Conservation (phyloP, 2,329 filamentous ascomycete genomes). For the Arthrobotrys pseudoclavata region DNA sequence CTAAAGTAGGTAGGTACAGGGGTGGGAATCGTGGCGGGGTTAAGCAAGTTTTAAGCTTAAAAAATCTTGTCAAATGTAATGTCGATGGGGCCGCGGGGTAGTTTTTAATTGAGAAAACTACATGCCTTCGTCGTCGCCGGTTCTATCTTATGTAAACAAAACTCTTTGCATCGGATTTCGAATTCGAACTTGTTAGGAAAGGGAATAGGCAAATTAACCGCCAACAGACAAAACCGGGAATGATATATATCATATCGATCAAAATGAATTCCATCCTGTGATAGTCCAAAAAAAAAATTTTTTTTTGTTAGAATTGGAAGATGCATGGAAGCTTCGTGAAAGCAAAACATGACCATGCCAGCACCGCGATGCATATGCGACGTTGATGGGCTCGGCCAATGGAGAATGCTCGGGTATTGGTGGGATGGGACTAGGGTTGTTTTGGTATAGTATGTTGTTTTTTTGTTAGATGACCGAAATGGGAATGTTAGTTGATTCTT, state of each 20-base stretch:
- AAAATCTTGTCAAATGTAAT: no score
- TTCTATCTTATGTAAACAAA: no score
- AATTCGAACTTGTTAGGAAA: no score
- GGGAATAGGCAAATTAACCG: no score
- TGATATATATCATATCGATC: not conserved
- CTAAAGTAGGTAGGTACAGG: no score
- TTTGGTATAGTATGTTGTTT: not conserved
- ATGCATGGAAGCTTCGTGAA: slow-evolving; percentile 60
- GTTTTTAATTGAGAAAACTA: not conserved
- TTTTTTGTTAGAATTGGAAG: no score
- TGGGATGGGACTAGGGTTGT: not conserved
- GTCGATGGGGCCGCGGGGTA: not conserved
- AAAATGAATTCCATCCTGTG: no score
- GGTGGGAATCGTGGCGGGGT: slow-evolving; percentile 10
- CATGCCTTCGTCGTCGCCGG: not conserved
- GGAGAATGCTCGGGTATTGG: not conserved
- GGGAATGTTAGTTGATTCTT: not conserved
- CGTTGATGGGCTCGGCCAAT: not conserved
- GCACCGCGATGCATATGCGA: slow-evolving; percentile 22
- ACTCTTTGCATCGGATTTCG: not conserved
- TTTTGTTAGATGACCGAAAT: not conserved
- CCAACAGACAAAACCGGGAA: not conserved
- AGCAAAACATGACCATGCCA: not conserved
- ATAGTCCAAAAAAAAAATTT: no score
- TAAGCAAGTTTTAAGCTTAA: slow-evolving; percentile 1